Evolutionary conservation across 2,329 filamentous ascomycete genomes (phyloP).

Genomic region (Magnaporthales sp.): DNA sequence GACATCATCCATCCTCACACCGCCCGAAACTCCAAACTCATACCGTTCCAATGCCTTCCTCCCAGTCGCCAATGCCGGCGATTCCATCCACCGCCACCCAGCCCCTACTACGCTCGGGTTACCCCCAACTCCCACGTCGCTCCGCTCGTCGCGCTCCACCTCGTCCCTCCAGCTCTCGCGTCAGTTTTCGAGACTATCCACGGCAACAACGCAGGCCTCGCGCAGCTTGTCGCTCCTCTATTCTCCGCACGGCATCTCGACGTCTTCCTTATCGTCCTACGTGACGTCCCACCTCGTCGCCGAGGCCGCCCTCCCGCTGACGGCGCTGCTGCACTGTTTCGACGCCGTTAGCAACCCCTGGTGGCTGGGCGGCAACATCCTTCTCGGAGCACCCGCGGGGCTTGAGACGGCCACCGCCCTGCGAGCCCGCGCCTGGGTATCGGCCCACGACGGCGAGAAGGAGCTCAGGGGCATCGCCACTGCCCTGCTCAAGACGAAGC

Average conservation of each 20-base stretch:
- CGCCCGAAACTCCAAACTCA: conserved; percentile 21
- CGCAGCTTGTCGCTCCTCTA: conserved; percentile 52
- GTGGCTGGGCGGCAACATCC: conserved; percentile 53
- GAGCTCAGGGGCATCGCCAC: conserved; percentile 42
- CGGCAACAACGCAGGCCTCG: conserved; percentile 10
- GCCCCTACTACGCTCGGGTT: neutral
- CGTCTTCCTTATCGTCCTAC: conserved; percentile 44
- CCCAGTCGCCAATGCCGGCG: neutral
- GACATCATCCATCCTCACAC: conserved; percentile 15
- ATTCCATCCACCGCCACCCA: neutral
- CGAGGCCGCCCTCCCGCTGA: conserved; percentile 51
- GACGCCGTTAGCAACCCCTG: conserved; percentile 50
- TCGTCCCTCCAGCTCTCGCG: conserved; percentile 19
- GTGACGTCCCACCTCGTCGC: conserved; percentile 45
- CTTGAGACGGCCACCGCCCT: conserved; percentile 44
- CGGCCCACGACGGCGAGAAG: conserved; percentile 53
- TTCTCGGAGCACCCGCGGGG: conserved; percentile 47
- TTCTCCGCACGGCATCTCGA: conserved; percentile 54
- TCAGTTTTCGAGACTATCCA: conserved; percentile 6
- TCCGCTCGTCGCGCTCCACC: conserved; percentile 25
- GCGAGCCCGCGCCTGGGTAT: conserved; percentile 49
- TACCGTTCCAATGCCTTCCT: neutral
- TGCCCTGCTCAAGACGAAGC: conserved; percentile 36
- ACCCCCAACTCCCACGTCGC: conserved; percentile 25
- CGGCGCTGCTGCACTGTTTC: conserved; percentile 56